Percentiles rank a stretch among this genome's conserved stretches.
phyloP scores from a whole-genome alignment of 2,329 filamentous ascomycete species.

The Graphiopsis chlorocephala region DNA sequence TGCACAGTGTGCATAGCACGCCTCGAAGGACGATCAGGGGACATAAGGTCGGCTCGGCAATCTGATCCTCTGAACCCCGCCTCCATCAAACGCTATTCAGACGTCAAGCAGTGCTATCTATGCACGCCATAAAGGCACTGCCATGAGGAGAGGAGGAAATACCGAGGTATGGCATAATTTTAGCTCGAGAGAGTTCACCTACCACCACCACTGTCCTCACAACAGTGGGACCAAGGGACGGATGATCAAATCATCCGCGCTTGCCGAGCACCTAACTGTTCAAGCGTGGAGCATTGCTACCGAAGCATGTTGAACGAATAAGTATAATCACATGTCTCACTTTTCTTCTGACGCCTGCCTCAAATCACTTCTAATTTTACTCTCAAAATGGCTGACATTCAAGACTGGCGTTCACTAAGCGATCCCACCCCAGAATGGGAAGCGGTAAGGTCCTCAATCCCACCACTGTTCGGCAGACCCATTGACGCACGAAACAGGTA shows the following conservation, averaged over 20 bases:
- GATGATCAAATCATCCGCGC: not conserved
- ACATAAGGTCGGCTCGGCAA: not conserved
- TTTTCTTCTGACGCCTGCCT: not conserved
- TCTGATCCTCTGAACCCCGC: not conserved
- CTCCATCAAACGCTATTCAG: not conserved
- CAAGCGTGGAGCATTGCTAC: not conserved
- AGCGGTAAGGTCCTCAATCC: constrained; percentile 9
- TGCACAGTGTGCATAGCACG: not conserved
- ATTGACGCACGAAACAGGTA: not conserved
- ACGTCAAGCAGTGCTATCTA: not conserved
- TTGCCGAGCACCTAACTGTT: not conserved
- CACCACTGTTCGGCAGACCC: not conserved
- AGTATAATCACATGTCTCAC: not conserved
- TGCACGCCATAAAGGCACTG: not conserved
- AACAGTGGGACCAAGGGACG: not conserved
- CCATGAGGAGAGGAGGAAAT: not conserved
- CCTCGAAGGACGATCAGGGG: not conserved
- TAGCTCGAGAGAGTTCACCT: not conserved
- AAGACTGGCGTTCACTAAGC: constrained; percentile 27
- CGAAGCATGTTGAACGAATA: not conserved
- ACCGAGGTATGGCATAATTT: not conserved
- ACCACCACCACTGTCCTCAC: not conserved
- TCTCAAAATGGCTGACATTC: constrained; percentile 27
- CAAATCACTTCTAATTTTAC: not conserved
- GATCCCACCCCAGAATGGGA: constrained; percentile 28